Base-by-base conservation (phyloP, 2,329 filamentous ascomycete genomes). In the Stagonosporopsis chrysanthemi region DNA sequence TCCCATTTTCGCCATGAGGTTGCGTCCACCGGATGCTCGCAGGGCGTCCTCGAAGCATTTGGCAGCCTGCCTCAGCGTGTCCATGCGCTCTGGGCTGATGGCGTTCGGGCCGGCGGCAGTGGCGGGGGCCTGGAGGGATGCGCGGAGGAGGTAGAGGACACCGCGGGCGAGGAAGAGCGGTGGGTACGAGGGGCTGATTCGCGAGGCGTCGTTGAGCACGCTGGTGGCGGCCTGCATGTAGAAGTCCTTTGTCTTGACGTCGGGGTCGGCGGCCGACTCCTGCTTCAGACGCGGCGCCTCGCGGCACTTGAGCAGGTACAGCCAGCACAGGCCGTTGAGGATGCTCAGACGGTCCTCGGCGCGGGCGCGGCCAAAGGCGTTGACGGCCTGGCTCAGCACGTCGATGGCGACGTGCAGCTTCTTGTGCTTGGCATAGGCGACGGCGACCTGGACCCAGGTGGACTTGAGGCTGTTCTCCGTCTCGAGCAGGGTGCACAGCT, bases 391-490 rank as follows among this genome's bases (percentile, higher is more conserved):
- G 46, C 88, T 86, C 65, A 90, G 77, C 52, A 90, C 87, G 61
- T 89, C 86, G 59, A 90, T 85, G 48, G 87, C 87, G 79, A 95
- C 90, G 73, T 97, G 93, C 61, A 95, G 86, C 79, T 96, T 96
- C 73, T 89, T 88, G 79, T 97, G 92, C 80, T 98, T 99, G 38
- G 95, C 94, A 73, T 99, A 99, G 44, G 94, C 94, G 57, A 98
- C 84, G 39, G 96, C 91, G 65, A 98, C 95, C n/a, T 92, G 94
- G 83, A 99, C 94, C 96, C 96, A 99, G 67, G 96, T 96, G 49
- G 89, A 91, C 70, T 94, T 92, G 35, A 91, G 90, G 15, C 92
- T 93, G 71, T 89, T 88, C 77, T 99, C 96, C 72, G 95, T 96
- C 79, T 99, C 94, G 62, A 99, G 87, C 47, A 99, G 84, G 28